A percentile compares a stretch with the other conserved stretches of the same genome.
These are phyloP conservation scores for Pythium oligandrum DNA, from an alignment of 352 stramenopile genomes.

Conservation along the genomic window DNA sequence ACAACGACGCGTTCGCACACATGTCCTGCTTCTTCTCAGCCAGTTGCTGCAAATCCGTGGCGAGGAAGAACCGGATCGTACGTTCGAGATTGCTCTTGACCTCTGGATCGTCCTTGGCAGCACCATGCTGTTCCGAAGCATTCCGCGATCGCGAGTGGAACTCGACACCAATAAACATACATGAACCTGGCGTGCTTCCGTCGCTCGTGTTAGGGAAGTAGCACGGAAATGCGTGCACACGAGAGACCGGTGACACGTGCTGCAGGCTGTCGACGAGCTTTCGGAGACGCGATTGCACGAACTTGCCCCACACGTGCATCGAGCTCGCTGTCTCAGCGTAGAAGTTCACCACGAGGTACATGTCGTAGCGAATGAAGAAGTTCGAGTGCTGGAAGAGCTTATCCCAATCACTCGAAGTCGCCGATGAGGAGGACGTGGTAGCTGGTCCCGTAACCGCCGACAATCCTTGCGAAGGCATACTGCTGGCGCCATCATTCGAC, in stretches of 20 bases:
- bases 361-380: slow-evolving; percentile 82
- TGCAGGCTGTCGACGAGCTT: slow-evolving; percentile 77
- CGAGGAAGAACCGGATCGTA: slow-evolving; percentile 80
- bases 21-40: slow-evolving; percentile 70
- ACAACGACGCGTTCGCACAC: slow-evolving; percentile 38
- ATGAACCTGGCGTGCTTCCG: slow-evolving; percentile 44
- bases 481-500: not conserved
- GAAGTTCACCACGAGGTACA: slow-evolving; percentile 72
- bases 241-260: slow-evolving; percentile 48
- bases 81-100: slow-evolving; percentile 66
- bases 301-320: slow-evolving; percentile 81
- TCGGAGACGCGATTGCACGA: slow-evolving; percentile 71
- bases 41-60: slow-evolving; percentile 80
- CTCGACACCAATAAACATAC: slow-evolving; percentile 80
- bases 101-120: slow-evolving; percentile 49
- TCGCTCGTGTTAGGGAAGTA: slow-evolving; percentile 54
- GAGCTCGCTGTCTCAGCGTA: slow-evolving; percentile 46
- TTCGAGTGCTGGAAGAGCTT: slow-evolving; percentile 77
- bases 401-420: slow-evolving; percentile 35
- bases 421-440: slow-evolving; percentile 2
- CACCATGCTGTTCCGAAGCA: slow-evolving; percentile 26
- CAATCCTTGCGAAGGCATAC: not conserved
- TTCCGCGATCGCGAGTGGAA: slow-evolving; percentile 45
- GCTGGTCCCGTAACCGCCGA: slow-evolving; percentile 7
- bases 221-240: slow-evolving; percentile 61